Percentiles rank a stretch among this genome's conserved stretches.
These are phyloP conservation scores for Aspergillus ustus DNA, from an alignment of 2,329 filamentous ascomycete genomes.

Conservation along the genomic window DNA sequence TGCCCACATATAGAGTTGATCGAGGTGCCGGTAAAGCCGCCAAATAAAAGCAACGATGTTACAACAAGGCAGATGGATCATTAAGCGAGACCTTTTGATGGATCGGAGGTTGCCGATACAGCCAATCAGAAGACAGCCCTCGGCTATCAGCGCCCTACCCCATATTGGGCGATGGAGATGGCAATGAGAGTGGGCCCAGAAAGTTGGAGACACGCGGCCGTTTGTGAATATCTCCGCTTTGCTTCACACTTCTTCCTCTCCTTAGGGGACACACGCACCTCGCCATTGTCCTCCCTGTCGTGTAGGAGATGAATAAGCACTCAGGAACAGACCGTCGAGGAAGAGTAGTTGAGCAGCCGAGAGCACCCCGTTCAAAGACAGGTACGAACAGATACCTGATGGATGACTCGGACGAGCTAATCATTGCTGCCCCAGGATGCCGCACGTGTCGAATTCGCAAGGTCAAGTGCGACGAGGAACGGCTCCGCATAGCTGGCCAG, in stretches of 20 bases:
- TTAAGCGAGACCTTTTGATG: neutral
- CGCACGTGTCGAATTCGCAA: constrained; percentile 39
- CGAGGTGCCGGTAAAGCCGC: neutral
- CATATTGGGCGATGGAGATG: too few relatives aligned
- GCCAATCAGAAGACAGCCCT: neutral
- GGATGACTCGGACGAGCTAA: neutral
- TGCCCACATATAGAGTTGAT: neutral
- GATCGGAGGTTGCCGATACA: neutral
- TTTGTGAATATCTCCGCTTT: neutral
- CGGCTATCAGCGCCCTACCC: neutral
- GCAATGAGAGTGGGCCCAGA: neutral
- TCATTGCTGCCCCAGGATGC: constrained; percentile 28
- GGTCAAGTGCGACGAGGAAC: constrained; percentile 40
- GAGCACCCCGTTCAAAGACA: neutral
- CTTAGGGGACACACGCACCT: neutral
- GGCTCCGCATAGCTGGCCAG: constrained; percentile 22
- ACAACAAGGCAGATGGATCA: neutral
- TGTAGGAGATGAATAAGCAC: neutral
- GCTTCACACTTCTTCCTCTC: neutral
- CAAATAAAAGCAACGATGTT: neutral
- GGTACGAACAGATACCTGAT: neutral
- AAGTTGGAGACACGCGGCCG: neutral
- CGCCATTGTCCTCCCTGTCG: too few relatives aligned
- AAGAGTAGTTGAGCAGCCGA: neutral
- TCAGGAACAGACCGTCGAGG: neutral